Conservation (phyloP, 2,329 filamentous ascomycete genomes). For the Graphilbum sp. region DNA sequence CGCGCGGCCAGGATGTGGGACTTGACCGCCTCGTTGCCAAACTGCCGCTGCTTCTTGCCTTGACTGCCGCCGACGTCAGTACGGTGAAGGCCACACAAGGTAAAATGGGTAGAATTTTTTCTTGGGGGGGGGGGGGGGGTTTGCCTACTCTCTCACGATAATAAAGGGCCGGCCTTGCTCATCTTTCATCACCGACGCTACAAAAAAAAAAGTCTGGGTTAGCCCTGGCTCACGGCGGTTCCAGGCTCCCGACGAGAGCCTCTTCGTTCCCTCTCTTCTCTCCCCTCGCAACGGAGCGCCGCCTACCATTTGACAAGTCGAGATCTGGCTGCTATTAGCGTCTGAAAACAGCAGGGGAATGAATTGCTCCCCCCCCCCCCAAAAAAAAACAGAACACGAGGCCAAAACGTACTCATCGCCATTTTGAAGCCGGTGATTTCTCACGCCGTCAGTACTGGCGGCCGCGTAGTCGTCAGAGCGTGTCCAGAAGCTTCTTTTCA, state of each 20-base stretch:
- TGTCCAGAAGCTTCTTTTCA: not conserved
- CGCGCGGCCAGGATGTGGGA: constrained; percentile 93
- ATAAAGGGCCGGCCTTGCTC: constrained; percentile 96
- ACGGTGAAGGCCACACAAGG: no score
- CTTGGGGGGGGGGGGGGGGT: not conserved
- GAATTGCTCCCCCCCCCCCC: no score
- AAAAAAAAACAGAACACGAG: not conserved
- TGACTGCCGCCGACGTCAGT: constrained; percentile 61
- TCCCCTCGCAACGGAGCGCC: no score
- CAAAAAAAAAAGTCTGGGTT: no score
- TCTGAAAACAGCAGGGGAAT: not conserved
- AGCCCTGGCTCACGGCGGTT: no score
- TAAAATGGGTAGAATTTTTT: no score
- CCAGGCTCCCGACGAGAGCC: no score
- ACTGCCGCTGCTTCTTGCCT: constrained; percentile 92
- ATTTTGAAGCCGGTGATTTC: constrained; percentile 23
- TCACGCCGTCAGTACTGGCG: not conserved
- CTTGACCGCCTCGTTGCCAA: constrained; percentile 94
- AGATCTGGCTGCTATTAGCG: constrained; percentile 38
- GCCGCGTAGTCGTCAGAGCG: not conserved
- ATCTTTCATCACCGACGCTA: constrained; percentile 75
- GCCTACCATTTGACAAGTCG: constrained; percentile 67
- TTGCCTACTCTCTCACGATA: constrained; percentile 82
- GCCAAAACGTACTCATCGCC: constrained; percentile 38
- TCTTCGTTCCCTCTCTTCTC: no score